Base-by-base conservation (phyloP, 2,329 filamentous ascomycete genomes). In the Westerdykella sp. region DNA sequence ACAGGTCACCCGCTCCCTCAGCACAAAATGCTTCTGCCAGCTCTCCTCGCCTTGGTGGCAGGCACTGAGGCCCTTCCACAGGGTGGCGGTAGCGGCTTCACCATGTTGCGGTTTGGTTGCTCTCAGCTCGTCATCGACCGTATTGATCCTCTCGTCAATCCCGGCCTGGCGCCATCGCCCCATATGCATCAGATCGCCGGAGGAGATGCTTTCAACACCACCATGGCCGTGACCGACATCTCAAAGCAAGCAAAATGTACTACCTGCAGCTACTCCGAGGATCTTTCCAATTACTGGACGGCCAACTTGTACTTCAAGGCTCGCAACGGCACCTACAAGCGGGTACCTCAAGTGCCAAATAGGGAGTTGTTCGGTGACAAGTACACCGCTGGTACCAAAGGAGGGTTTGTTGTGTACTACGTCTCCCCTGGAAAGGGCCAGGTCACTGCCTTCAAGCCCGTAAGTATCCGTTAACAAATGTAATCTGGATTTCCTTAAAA, bases 391-490 rank as follows among this genome's bases (percentile, higher is more conserved):
- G 50, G 56, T 28, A 63, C 60, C 2, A 54, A 60, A 3, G 71
- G 71, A 1, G 69, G 70, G 5, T 67, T 72, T 44, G 69, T 69
- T 0, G 70, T 74, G 7, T 74, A 74, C 63, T 74, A 74, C 47
- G 69, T 73, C 30, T 70, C 70, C 5, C 66, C 67, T 1, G 61
- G 59, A 1, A 64, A 60, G 4, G 55, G 61, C 11, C 65, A 67
- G 14, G 68, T 71, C 1, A 73, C 69, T 0, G 71, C 71, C 0
- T 73, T 74, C 56, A 70, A 54, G 41, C 46, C 54, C 4, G 47
- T 51, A 42, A 42, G 47, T 50, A 9, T 28, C 25, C 25, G 25
- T 28, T 28, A 4, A 13, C 10, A 6, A 11, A 34, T 36, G 32
- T 14, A 11, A 15, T 35, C 10, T 35, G 9, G 32, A 35, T 14